Evolutionary conservation across 1,139 yeast species (phyloP), one percentile per base, ranked within the genome.

Genomic region (Candida pseudoviswanathii): DNA sequence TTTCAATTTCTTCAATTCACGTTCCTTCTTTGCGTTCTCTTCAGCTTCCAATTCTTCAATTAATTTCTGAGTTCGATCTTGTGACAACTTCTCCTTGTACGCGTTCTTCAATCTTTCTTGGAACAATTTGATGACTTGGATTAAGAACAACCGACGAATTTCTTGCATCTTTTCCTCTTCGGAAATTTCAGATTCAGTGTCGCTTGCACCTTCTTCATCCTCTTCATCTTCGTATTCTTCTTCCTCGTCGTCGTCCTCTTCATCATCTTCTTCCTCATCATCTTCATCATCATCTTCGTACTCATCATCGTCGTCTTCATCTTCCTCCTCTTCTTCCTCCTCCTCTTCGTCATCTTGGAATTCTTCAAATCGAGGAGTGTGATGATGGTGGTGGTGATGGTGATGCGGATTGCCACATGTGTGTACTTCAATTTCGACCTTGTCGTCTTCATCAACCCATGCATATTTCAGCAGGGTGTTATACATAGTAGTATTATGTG

Each of bases 31-130:
- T 29, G 84, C 82, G 45, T 78, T 76, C 57, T 84, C 88, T 65
- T 88, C 96, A 21, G 86, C 89, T 52, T 88, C 96, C 44, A 89
- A 77, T 62, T 89, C 96, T 60, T 83, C 90, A 54, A 89, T 80
- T 54, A 87, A 80, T 64, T 77, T 82, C 59, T 80, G 82, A 47
- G 89, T 86, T 49, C 90, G 78, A 59, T 87, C 95, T 54, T 83
- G 84, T 2, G 95, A 86, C 16, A 86, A 78, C 54, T 84, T 84
- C 56, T 85, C 91, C 53, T 86, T 85, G 64, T 85, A 87, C 26
- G 91, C 90, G 50, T 75, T 79, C 62, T 86, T 77, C 39, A 90
- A 81, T 48, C 90, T 77, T 58, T 81, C 84, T 60, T 87, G 91
- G 59, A 89, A 79, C 58, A 89, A 73, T 50, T 87, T 81, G 10